Base-by-base conservation (phyloP, 495 filamentous ascomycete genomes). In the Daldinia concentrica region DNA sequence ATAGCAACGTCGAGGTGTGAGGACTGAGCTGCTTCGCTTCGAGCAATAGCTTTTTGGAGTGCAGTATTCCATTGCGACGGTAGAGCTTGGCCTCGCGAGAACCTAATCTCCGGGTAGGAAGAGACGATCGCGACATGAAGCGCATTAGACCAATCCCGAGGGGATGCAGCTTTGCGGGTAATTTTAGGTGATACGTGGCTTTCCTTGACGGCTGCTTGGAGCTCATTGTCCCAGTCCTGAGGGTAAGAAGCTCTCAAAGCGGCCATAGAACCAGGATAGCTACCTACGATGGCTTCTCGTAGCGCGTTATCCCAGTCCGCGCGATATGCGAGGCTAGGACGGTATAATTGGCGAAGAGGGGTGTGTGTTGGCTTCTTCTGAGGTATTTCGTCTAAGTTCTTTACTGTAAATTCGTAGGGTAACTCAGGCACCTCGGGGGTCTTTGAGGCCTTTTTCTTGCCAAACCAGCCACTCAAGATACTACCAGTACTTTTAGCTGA, bases 221-320 rank as follows among this genome's bases (percentile, higher is more conserved):
- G 66, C 6, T 36, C 70, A 6, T 1, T 32, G 2, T 74, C 67
- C 74, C 70, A 74, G 39, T 74, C 62, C 30, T 59, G 59, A 36
- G 74, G 74, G 37, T 73, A 71, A 15, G 64, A 74, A 30, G 71
- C 64, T 29, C 74, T 60, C 15, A 72, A 32, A 50, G 68, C 54
- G n/a, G 22, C 24, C 71, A 74, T 65, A 3, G 72, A 69, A n/a
- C 67, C 51, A 6, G 72, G 77, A 34, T 72, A 73, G 64, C 76
- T 74, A 43, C 66, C 69, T 27, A 45, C 51, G 29, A 80, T 58
- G 32, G 79, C 80, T 54, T 80, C 73, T n/a, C 70, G 62, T 4
- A 83, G 74, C 6, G 74, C 81, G 4, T 69, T 71, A 11, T 75
- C 60, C 80, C 81, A 83, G 9, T 81, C 68, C n/a, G 74, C 77